These are phyloP conservation scores for Auricularia sp. DNA, from an alignment of 768 basidiomycete species.

Conservation along the genomic window DNA sequence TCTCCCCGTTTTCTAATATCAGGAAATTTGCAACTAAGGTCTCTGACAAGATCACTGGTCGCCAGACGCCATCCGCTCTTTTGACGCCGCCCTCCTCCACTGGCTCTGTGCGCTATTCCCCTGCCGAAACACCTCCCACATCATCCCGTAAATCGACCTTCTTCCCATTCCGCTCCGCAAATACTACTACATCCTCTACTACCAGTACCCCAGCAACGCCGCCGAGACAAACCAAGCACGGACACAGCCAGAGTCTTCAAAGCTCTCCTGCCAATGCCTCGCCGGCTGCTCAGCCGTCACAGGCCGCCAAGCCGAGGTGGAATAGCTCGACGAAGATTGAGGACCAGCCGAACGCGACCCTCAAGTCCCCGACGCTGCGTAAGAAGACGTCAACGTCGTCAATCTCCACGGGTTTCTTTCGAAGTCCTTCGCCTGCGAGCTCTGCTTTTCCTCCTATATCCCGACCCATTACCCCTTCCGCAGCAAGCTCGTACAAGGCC, in stretches of 20 bases:
- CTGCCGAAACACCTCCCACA: constrained; percentile 54
- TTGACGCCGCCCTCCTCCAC: constrained; percentile 17
- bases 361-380: constrained; percentile 38
- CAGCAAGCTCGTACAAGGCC: constrained; percentile 5
- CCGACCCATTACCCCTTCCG: not conserved
- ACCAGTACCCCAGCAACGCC: constrained; percentile 26
- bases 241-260: constrained; percentile 57
- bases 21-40: constrained; percentile 19
- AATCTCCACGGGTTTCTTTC: not conserved
- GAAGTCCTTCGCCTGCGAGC: constrained; percentile 2
- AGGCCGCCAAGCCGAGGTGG: constrained; percentile 46
- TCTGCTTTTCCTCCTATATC: not conserved
- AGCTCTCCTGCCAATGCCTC: constrained; percentile 13
- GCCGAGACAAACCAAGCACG: constrained; percentile 52
- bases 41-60: constrained; percentile 17
- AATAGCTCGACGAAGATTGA: constrained; percentile 76
- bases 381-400: constrained; percentile 29
- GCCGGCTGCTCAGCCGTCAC: constrained; percentile 51
- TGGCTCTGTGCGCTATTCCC: constrained; percentile 38
- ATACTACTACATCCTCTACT: not conserved
- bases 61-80: constrained; percentile 18
- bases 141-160: constrained; percentile 17
- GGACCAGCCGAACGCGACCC: constrained; percentile 34
- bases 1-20: constrained; percentile 71
- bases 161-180: constrained; percentile 4